These are phyloP conservation scores for Sporothrix humicola DNA, from an alignment of 2,329 filamentous ascomycete genomes.

Conservation along the genomic window DNA sequence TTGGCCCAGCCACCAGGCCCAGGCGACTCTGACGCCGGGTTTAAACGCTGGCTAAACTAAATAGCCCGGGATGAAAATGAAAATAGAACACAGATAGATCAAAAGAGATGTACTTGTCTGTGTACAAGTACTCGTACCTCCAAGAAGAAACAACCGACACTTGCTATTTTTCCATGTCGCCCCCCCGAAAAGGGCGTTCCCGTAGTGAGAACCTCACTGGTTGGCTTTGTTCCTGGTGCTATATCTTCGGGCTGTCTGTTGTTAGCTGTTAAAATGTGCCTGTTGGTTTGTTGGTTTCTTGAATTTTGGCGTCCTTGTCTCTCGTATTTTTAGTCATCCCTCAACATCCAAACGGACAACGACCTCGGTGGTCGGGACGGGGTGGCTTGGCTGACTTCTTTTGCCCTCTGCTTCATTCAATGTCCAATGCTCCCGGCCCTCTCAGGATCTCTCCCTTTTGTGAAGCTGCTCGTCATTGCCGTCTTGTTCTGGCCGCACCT, in stretches of 20 bases:
- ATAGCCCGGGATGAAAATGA: not conserved
- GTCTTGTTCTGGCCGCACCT: constrained; percentile 26
- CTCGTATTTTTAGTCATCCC: constrained; percentile 12
- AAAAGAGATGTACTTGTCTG: too few relatives aligned
- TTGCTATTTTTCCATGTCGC: not conserved
- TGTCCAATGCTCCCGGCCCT: not conserved
- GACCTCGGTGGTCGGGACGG: constrained; percentile 23
- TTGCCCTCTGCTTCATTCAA: not conserved
- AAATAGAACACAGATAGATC: not conserved
- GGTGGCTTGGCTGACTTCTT: not conserved
- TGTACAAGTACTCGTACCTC: not conserved
- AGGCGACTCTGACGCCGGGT: constrained; percentile 26
- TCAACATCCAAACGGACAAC: constrained; percentile 4
- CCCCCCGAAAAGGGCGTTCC: constrained; percentile 17
- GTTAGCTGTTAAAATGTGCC: not conserved
- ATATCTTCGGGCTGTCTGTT: not conserved
- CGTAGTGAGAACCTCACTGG: constrained; percentile 24
- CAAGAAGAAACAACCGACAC: constrained; percentile 9
- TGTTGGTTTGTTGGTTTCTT: not conserved
- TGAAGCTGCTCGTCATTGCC: constrained; percentile 19
- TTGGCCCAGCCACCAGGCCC: constrained; percentile 30
- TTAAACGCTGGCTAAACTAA: constrained; percentile 30
- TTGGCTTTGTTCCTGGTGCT: constrained; percentile 17
- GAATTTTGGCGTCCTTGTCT: not conserved
- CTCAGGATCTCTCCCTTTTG: too few relatives aligned